phyloP scores from a whole-genome alignment of 805 yeast species.

The Candida coleopterorum region DNA sequence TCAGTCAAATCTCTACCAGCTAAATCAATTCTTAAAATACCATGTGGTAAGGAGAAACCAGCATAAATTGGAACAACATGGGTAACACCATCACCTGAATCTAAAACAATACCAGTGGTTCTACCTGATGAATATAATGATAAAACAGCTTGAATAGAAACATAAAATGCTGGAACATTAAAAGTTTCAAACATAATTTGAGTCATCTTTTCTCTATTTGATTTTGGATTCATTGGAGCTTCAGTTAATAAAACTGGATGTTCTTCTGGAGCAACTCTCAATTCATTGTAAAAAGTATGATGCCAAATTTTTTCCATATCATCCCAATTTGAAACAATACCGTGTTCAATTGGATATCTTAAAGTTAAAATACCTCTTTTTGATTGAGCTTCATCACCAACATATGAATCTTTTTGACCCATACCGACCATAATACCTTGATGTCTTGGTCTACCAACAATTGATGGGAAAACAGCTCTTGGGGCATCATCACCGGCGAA shows the following conservation, averaged over 20 bases:
- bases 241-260: slow-evolving; percentile 99
- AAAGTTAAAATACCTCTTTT: slow-evolving; percentile 99
- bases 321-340: slow-evolving; percentile 99
- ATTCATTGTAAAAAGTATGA: slow-evolving; percentile 99
- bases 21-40: slow-evolving; percentile 96
- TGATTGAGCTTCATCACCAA: slow-evolving; percentile 99
- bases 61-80: slow-evolving; percentile 99
- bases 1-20: slow-evolving; percentile 99
- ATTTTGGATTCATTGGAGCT: slow-evolving; percentile 99
- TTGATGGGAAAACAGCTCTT: slow-evolving; percentile 99
- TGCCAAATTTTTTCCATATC: slow-evolving; percentile 99
- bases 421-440: slow-evolving; percentile 99
- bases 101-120: slow-evolving; percentile 99
- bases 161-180: slow-evolving; percentile 99
- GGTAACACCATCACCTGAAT: slow-evolving; percentile 99
- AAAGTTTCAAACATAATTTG: slow-evolving; percentile 98
- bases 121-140: slow-evolving; percentile 99
- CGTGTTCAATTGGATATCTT: slow-evolving; percentile 99
- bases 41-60: slow-evolving; percentile 99
- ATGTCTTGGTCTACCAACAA: slow-evolving; percentile 99
- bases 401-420: slow-evolving; percentile 99
- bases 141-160: slow-evolving; percentile 96
- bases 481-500: slow-evolving; percentile 99
- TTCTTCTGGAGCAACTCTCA: slow-evolving; percentile 99
- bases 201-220: slow-evolving; percentile 99